phyloP scores from a whole-genome alignment of 495 filamentous ascomycete genomes.

The Endocarpon pusillum region DNA sequence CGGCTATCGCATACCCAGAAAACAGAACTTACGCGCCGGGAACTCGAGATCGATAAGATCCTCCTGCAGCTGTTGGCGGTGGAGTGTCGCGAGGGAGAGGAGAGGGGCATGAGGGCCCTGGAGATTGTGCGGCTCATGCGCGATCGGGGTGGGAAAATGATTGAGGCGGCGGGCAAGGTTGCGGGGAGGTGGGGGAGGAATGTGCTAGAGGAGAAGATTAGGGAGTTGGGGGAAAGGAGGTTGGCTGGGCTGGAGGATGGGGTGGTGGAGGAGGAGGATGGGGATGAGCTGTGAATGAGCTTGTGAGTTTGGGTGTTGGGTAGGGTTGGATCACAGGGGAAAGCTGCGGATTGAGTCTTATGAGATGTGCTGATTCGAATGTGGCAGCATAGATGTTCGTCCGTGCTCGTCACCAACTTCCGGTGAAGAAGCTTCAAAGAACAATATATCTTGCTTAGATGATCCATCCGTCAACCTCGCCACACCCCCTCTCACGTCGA shows the following conservation, averaged over 20 bases:
- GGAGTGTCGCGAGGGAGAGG: conserved; percentile 84
- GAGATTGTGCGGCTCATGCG: conserved; percentile 67
- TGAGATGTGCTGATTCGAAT: no score
- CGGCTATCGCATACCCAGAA: conserved; percentile 44
- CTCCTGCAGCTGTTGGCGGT: conserved; percentile 76
- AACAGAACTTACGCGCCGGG: conserved; percentile 47
- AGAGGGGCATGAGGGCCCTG: conserved; percentile 81
- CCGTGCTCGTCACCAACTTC: no score
- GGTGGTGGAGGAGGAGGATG: conserved; percentile 10
- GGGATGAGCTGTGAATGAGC: no score
- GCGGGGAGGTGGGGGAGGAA: conserved; percentile 60
- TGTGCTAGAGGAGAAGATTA: conserved; percentile 73
- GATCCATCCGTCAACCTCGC: no score
- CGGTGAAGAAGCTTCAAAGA: no score
- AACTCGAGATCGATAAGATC: conserved; percentile 71
- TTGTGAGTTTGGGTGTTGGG: no score
- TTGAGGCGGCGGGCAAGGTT: conserved; percentile 71
- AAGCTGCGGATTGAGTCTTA: no score
- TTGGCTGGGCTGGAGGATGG: conserved; percentile 39
- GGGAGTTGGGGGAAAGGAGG: conserved; percentile 51
- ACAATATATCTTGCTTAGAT: no score
- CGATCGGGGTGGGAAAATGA: conserved; percentile 64
- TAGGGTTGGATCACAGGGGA: no score
- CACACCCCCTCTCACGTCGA: no score
- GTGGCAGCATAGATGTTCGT: no score